Evolutionary conservation across 1,284 basidiomycete species (phyloP), one percentile per base, ranked within the genome.

Genomic region (Cutaneotrichosporon cutaneum): DNA sequence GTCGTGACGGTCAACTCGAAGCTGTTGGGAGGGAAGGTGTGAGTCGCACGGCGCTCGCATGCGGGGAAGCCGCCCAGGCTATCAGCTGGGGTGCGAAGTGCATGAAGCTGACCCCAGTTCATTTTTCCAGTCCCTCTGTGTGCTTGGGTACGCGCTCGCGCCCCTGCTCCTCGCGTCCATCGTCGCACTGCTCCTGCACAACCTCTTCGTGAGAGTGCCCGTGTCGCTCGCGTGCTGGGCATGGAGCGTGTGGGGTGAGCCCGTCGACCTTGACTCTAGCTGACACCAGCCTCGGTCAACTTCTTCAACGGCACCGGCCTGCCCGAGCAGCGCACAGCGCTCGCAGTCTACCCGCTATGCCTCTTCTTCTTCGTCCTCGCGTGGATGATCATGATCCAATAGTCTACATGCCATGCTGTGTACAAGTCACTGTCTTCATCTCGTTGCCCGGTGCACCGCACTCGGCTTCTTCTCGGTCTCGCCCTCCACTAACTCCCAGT

Each of bases 201-300:
- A 87, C 50, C 88, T 97, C 53, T 95, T 89, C 77, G 83, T 97
- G 63, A 85, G 94, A 58, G 87, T 88, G 30, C 93, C 93, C 3
- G 80, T 97, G 36, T 88, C 92, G 44, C 76, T 94, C 21, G 83
- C 86, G 18, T 89, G 90, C 24, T 94, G 92, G 88, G 92, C 84
- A 39, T 97, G 94, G 94, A 92, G 88, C 76, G 89, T 95, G 59
- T 97, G 93, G 92, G 93, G 93, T 95, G 72, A 70, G 84, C n/a
- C n/a, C n/a, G n/a, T n/a, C n/a, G n/a, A n/a, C n/a, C n/a, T 35
- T 58, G 54, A 51, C 39, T 48, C 5, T n/a, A 7, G 35, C 33
- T 55, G 24, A 47, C 47, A 57, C 7, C 60, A 96, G 93, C 93
- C 2, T 89, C 92, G 33, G 88, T 94, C 61, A 94, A 95, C 79